A percentile compares a stretch with the other conserved stretches of the same genome.
phyloP scores from a whole-genome alignment of 192 early-diverging fungal species.

The Dissophora ornata region DNA sequence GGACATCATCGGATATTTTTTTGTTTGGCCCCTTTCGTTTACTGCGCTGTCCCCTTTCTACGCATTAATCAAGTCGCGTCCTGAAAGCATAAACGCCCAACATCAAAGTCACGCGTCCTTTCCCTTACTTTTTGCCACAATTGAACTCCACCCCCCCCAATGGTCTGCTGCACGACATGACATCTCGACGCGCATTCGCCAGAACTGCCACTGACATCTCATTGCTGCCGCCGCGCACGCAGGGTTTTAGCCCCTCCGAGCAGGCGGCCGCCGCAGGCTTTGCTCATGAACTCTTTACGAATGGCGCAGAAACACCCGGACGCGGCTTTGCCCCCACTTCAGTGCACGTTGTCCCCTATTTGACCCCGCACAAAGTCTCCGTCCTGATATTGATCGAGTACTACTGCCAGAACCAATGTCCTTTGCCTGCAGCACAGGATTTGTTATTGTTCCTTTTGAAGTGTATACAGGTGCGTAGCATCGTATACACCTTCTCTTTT shows the following conservation, averaged over 20 bases:
- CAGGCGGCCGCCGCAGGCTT: background rate
- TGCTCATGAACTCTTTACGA: background rate
- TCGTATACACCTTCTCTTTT: too few species aligned
- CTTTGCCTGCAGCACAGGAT: background rate
- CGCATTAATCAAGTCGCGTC: too few species aligned
- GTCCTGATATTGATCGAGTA: slow-evolving; percentile 40
- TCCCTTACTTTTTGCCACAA: too few species aligned
- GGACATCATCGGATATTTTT: too few species aligned
- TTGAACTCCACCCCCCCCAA: background rate
- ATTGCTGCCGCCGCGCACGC: slow-evolving; percentile 21
- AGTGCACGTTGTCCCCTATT: slow-evolving; percentile 33
- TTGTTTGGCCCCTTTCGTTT: too few species aligned
- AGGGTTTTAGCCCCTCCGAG: slow-evolving; percentile 1
- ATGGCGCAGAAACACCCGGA: background rate
- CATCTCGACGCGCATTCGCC: slow-evolving; percentile 20
- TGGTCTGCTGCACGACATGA: slow-evolving; percentile 7
- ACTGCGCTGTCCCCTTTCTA: too few species aligned
- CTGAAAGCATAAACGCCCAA: too few species aligned
- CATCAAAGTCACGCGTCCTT: background rate
- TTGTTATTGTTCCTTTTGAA: slow-evolving; percentile 26
- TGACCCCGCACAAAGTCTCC: slow-evolving; percentile 43
- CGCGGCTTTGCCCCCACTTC: background rate
- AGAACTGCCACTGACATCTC: slow-evolving; percentile 40
- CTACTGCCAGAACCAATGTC: slow-evolving; percentile 25
- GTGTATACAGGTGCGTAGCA: slow-evolving; percentile 38